These are phyloP conservation scores for Ophiostoma himal-ulmi DNA, from an alignment of 2,329 filamentous ascomycete species.

Conservation along the genomic window DNA sequence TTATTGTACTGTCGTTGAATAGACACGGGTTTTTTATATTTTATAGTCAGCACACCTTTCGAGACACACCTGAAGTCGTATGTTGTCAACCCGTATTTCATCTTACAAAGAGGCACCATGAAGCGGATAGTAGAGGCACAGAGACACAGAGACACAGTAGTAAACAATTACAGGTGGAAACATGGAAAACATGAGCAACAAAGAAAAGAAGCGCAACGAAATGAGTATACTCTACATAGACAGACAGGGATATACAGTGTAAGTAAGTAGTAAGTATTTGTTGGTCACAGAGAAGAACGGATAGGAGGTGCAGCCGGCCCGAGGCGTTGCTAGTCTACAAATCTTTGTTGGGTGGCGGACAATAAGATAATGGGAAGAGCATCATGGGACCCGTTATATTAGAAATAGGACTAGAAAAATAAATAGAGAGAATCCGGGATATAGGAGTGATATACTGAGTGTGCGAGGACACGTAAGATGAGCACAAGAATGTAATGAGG, in stretches of 20 bases:
- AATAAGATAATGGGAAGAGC: neutral
- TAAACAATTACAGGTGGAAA: neutral
- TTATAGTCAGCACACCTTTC: neutral
- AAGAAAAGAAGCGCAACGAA: neutral
- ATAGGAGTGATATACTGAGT: neutral
- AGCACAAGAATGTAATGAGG: neutral
- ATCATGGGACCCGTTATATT: neutral
- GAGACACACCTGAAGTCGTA: neutral
- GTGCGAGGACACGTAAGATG: neutral
- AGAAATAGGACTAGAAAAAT: neutral
- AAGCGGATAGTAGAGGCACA: neutral
- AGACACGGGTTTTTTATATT: too few species aligned
- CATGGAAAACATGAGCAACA: neutral
- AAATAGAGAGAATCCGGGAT: neutral
- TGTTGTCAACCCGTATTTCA: neutral
- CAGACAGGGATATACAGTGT: neutral
- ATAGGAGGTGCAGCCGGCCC: constrained; percentile 5
- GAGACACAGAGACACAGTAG: neutral
- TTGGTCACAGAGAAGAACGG: neutral
- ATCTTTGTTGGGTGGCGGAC: neutral
- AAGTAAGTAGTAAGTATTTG: neutral
- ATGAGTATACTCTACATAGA: neutral
- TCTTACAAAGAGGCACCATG: neutral
- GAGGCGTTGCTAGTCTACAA: neutral
- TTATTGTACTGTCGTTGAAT: too few species aligned